Percentiles rank a stretch among this genome's conserved stretches.
Evolutionary conservation across 306 rosid species (phyloP).

Genomic region (Quercus agrifolia): DNA sequence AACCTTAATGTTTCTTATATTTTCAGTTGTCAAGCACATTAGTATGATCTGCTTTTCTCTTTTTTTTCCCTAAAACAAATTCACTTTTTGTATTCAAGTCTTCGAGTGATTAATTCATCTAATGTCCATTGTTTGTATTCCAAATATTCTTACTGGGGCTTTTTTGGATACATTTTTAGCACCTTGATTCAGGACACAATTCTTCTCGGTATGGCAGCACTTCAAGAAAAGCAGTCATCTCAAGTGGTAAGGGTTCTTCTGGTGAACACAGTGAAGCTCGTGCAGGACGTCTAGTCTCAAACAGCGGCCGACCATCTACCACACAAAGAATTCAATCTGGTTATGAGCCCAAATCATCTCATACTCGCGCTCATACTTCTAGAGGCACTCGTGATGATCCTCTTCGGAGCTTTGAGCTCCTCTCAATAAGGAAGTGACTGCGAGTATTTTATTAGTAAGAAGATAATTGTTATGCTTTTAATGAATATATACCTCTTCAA

Average conservation of each 20-base stretch:
- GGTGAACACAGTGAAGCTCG: slow-evolving; percentile 69
- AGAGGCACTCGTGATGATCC: slow-evolving; percentile 79
- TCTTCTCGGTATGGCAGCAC: slow-evolving; percentile 81
- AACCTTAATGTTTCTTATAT: neutral
- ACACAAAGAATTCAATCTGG: slow-evolving; percentile 49
- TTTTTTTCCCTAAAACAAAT: neutral
- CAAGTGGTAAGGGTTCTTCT: slow-evolving; percentile 69
- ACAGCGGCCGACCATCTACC: slow-evolving; percentile 53
- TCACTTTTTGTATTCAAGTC: neutral
- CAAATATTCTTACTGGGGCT: neutral
- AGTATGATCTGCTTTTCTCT: neutral
- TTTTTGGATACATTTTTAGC: slow-evolving; percentile 43
- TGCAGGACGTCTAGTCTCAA: slow-evolving; percentile 41
- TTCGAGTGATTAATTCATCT: neutral
- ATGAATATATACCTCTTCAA: slow-evolving; percentile 22
- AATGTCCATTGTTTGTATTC: neutral
- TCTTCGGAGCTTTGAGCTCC: slow-evolving; percentile 83
- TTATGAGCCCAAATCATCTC: slow-evolving; percentile 53
- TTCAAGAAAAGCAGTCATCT: slow-evolving; percentile 62
- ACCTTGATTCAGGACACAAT: slow-evolving; percentile 52
- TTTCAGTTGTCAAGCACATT: neutral
- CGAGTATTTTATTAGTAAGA: neutral
- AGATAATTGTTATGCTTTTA: slow-evolving; percentile 1
- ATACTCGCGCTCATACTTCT: slow-evolving; percentile 34
- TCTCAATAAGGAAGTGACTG: slow-evolving; percentile 69